Evolutionary conservation across 2,329 filamentous ascomycete species (phyloP).

Genomic region (Colletotrichum echinochloae): DNA sequence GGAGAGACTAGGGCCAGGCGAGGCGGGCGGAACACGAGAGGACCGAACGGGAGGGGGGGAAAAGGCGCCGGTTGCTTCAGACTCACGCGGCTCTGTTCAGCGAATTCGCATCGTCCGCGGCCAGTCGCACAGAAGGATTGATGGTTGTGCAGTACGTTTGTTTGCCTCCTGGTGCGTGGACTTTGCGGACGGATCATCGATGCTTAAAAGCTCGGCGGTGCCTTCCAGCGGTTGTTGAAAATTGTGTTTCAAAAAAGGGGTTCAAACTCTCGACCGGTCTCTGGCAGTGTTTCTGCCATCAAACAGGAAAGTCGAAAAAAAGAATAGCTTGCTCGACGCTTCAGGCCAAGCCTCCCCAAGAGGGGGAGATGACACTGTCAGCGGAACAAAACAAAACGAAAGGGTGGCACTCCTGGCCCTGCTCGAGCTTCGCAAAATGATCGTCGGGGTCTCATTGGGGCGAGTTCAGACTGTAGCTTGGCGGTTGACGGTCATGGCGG

Average conservation of each 20-base stretch:
- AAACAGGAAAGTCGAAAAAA: slow-evolving; percentile 27
- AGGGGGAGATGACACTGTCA: slow-evolving; percentile 19
- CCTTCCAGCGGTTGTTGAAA: slow-evolving; percentile 30
- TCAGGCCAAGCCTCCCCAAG: not conserved
- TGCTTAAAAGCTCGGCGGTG: slow-evolving; percentile 40
- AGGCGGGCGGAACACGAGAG: slow-evolving; percentile 15
- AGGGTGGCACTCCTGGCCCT: slow-evolving; percentile 39
- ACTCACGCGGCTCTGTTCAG: slow-evolving; percentile 41
- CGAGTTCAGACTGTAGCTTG: slow-evolving; percentile 1
- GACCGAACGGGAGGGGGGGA: slow-evolving; percentile 1
- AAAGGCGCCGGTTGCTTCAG: slow-evolving; percentile 40
- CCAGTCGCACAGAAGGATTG: slow-evolving; percentile 14
- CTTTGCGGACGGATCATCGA: slow-evolving; percentile 45
- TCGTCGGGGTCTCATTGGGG: not conserved
- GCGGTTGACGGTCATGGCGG: slow-evolving; percentile 14
- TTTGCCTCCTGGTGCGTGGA: slow-evolving; percentile 11
- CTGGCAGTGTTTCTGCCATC: slow-evolving; percentile 22
- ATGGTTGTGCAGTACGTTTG: slow-evolving; percentile 3
- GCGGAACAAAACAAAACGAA: slow-evolving; percentile 37
- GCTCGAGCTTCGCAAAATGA: slow-evolving; percentile 17
- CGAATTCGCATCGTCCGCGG: slow-evolving; percentile 40
- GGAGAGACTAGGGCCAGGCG: slow-evolving; percentile 31
- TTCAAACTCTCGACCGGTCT: slow-evolving; percentile 26
- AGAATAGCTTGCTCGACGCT: slow-evolving; percentile 29
- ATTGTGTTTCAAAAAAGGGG: not conserved